Percentiles rank a stretch among this genome's conserved stretches.
Conservation (phyloP, 2,329 filamentous ascomycete species). For the Botrytis fabae region DNA sequence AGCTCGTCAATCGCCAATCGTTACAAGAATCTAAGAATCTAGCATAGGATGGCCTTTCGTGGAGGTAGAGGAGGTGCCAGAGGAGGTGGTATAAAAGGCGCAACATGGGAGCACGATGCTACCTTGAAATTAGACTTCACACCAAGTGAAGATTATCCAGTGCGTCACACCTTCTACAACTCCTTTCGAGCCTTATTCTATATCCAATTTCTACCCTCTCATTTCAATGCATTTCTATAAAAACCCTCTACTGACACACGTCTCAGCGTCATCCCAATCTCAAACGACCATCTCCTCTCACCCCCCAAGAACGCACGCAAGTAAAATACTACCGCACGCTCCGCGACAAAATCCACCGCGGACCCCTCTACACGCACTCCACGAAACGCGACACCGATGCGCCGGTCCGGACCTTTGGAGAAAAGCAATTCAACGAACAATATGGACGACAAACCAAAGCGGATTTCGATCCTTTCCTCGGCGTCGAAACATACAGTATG, state of each 20-base stretch:
- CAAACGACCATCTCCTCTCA: slow-evolving; percentile 45
- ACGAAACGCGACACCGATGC: slow-evolving; percentile 41
- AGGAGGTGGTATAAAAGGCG: slow-evolving; percentile 36
- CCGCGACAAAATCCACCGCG: slow-evolving; percentile 57
- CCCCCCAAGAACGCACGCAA: slow-evolving; percentile 47
- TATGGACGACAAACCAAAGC: slow-evolving; percentile 40
- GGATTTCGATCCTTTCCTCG: slow-evolving; percentile 61
- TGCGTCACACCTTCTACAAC: slow-evolving; percentile 34
- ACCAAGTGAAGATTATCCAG: slow-evolving; percentile 50
- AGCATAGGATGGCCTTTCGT: slow-evolving; percentile 32
- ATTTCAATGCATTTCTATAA: not conserved
- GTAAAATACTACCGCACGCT: slow-evolving; percentile 53
- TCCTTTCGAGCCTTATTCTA: not conserved
- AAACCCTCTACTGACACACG: not conserved
- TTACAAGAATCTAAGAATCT: not conserved
- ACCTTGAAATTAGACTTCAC: slow-evolving; percentile 41
- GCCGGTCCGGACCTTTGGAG: slow-evolving; percentile 46
- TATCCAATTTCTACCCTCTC: slow-evolving; percentile 2
- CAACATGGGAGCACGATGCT: slow-evolving; percentile 39
- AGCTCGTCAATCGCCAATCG: not conserved
- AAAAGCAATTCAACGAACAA: slow-evolving; percentile 42
- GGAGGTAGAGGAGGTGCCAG: slow-evolving; percentile 34
- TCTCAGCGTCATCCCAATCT: slow-evolving; percentile 39
- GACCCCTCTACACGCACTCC: slow-evolving; percentile 53
- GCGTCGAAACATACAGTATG: slow-evolving; percentile 60